Base-by-base conservation (phyloP, 768 basidiomycete species). In the Tephrocybe sp. region DNA sequence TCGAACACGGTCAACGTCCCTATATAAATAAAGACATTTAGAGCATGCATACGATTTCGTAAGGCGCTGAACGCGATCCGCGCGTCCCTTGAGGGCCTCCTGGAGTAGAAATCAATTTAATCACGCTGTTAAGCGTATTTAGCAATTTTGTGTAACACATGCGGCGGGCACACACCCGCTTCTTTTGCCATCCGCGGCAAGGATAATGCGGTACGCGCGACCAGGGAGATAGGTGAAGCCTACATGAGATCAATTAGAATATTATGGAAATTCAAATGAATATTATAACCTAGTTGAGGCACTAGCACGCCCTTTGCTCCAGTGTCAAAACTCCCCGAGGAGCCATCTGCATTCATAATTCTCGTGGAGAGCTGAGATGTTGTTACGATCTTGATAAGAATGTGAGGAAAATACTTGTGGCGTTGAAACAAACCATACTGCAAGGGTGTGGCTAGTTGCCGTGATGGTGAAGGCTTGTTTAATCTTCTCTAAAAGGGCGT, bases 301-400 rank as follows among this genome's bases (percentile, higher is more conserved):
- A 81, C 70, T 77, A 91, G 78, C 38, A 87, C 65, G 9, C 82
- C 86, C 54, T 69, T 78, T 14, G 77, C 75, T 25, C 86, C 76
- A 37, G 81, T 79, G 54, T 88, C 83, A 59, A 85, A 89, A 36
- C 68, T 85, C 37, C 82, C 85, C n/a, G 74, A 56, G 15, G 80
- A 72, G 45, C 88, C 88, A 57, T 89, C 84, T 1, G 75, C 68
- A 51, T 80, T 78, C 28, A 88, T 64, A 57, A 88, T 68, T 61
- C 85, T 90, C 0, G 84, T 89, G 12, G 84, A 76, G 56, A 90
- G 71, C 62, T 90, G 87, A 20, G 83, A 83, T 2, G 86, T 88
- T 28, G 77, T 70, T 40, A 88, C 73, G 38, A 73, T 59, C 70
- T 71, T 45, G 11, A 30, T 15, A 36, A 12, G 34, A 12, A 36